Evolutionary conservation across 192 early-diverging fungal species (phyloP).

Genomic region (Linnemannia schmuckeri): DNA sequence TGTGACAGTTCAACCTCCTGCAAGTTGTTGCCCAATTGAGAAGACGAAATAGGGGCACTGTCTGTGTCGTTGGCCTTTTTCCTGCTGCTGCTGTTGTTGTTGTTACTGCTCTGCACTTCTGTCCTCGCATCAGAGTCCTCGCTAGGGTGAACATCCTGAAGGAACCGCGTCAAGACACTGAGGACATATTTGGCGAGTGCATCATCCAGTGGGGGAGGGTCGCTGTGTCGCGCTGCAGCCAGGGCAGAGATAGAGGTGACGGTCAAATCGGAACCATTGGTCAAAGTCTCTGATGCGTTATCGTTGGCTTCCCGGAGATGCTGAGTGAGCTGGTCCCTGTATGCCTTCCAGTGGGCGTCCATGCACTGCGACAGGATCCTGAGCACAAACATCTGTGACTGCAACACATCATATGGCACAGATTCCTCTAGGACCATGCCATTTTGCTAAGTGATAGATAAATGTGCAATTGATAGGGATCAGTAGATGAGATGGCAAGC

Average conservation of each 20-base stretch:
- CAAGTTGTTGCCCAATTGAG: conserved; percentile 36
- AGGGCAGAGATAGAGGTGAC: conserved; percentile 35
- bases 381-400: conserved; percentile 90
- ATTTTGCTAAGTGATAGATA: conserved; percentile 32
- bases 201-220: conserved; percentile 86
- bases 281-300: conserved; percentile 35
- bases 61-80: conserved; percentile 49
- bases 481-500: background rate
- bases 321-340: conserved; percentile 60
- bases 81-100: conserved; percentile 42
- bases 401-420: conserved; percentile 76
- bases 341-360: conserved; percentile 88
- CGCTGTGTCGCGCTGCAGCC: conserved; percentile 58
- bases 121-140: conserved; percentile 55
- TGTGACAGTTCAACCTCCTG: conserved; percentile 64
- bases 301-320: conserved; percentile 45
- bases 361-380: conserved; percentile 87
- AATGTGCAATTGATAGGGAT: background rate
- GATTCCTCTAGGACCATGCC: conserved; percentile 66
- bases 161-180: conserved; percentile 70
- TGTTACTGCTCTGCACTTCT: conserved; percentile 28
- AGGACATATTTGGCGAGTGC: conserved; percentile 76
- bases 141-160: conserved; percentile 66
- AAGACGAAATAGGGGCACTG: conserved; percentile 37
- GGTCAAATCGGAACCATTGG: conserved; percentile 34